These are phyloP conservation scores for Phytopythium aichiense DNA, from an alignment of 352 stramenopile species.

Conservation along the genomic window DNA sequence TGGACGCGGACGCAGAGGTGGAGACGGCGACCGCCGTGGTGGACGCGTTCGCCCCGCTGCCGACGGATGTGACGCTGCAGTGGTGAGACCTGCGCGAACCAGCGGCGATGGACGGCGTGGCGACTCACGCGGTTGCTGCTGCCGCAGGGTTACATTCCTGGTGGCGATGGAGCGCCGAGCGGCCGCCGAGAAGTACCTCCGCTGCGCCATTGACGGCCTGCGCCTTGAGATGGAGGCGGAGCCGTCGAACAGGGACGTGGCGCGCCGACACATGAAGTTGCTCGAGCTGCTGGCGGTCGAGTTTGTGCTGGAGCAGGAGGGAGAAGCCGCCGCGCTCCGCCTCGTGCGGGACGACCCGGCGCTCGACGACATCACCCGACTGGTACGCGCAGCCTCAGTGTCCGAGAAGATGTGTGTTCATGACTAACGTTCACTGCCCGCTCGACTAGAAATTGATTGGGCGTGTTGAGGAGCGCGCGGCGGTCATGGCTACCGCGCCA, in stretches of 20 bases:
- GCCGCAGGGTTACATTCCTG: constrained; percentile 51
- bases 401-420: background rate
- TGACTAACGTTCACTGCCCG: background rate
- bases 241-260: constrained; percentile 2
- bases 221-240: background rate
- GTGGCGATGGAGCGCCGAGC: constrained; percentile 47
- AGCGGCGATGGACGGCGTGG: background rate
- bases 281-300: constrained; percentile 42
- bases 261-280: constrained; percentile 23
- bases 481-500: background rate
- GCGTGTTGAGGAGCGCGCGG: constrained; percentile 3
- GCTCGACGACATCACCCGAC: constrained; percentile 39
- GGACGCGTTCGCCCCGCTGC: constrained; percentile 37
- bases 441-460: constrained; percentile 1
- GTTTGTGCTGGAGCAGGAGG: constrained; percentile 42
- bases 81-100: constrained; percentile 19
- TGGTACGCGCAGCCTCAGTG: constrained; percentile 18
- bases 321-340: constrained; percentile 21
- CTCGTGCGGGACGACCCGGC: constrained; percentile 32
- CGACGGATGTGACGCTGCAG: constrained; percentile 32
- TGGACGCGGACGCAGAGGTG: constrained; percentile 51
- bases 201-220: constrained; percentile 15
- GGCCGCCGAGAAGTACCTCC: constrained; percentile 24
- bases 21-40: constrained; percentile 38
- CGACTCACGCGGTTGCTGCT: background rate